Evolutionary conservation across 306 rosid species (phyloP), one percentile per base, ranked within the genome.

Genomic region (Corylus americana): DNA sequence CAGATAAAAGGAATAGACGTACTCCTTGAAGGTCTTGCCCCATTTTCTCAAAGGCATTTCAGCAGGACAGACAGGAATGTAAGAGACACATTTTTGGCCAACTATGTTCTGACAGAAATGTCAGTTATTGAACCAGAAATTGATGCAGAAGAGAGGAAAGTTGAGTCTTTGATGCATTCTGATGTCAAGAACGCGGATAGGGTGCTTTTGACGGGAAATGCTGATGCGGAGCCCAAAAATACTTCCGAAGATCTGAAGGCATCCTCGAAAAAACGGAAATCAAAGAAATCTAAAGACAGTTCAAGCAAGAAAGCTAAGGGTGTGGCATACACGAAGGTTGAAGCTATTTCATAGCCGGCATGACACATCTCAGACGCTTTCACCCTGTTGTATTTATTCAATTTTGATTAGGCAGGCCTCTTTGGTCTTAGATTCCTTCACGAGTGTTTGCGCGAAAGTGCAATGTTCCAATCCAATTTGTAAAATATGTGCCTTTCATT

Each of bases 21-120:
- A 77, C 82, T 95, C 59, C 93, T 95, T 75, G 98, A 95, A 88
- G 96, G 90, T 71, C 89, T 95, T 22, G 74, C 89, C 51, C 93
- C 97, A 47, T 92, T 91, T 83, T 88, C 96, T 39, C 96, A 93
- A 80, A 95, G 98, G 86, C 98, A 95, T 83, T 88, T 82, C 73
- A 83, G 89, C 88, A 84, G 98, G 84, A 77, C 90, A 78, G 98
- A 95, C 86, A 89, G 98, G 89, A 93, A 85, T 53, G 96, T 91
- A n/a, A 91, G 98, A 82, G 85, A 90, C 89, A 85, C 93, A 20
- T 93, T 84, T 81, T 80, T 95, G 84, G 81, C 91, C 76, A 93
- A 91, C 74, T 93, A 87, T 87, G 81, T 88, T 74, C 89, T 93
- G 47, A 76, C 93, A 71, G 90, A 89, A 77, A 95, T 95, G 98